These are phyloP conservation scores for Camelina sativa DNA, from an alignment of 345 rosid genomes.

Conservation along the genomic window DNA sequence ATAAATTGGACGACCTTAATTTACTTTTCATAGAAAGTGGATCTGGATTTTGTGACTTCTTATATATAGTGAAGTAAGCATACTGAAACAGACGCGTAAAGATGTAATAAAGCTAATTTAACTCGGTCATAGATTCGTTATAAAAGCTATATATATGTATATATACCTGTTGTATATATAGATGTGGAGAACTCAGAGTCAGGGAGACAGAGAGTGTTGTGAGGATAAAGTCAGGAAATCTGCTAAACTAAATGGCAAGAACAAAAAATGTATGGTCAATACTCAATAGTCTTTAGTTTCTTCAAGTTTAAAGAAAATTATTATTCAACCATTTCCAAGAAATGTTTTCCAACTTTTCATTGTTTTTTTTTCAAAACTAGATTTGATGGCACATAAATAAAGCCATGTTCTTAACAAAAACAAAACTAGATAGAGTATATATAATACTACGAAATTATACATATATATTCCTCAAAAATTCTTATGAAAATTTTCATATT, in stretches of 20 bases:
- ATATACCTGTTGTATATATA: conserved; percentile 1
- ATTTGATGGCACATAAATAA: conserved; percentile 10
- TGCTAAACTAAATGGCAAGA: conserved; percentile 33
- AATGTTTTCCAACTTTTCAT: not conserved
- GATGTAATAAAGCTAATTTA: conserved; percentile 4
- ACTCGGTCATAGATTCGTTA: conserved; percentile 16
- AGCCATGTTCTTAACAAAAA: not conserved
- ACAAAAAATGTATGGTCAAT: conserved; percentile 29
- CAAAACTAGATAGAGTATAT: not conserved
- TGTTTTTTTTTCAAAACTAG: not conserved
- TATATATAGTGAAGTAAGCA: not conserved
- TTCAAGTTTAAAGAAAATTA: not conserved
- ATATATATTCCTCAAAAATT: not conserved
- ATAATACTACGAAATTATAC: not conserved
- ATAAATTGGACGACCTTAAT: not conserved
- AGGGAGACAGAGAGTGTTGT: conserved; percentile 34
- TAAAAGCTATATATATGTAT: not conserved
- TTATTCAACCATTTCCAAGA: not conserved
- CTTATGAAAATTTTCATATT: conserved; percentile 9
- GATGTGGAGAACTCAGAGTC: conserved; percentile 21
- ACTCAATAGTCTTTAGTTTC: not conserved
- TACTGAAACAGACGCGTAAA: not conserved
- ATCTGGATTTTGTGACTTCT: conserved; percentile 4
- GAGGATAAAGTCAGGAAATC: conserved; percentile 24
- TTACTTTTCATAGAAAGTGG: not conserved